A percentile compares a stretch with the other conserved stretches of the same genome.
Evolutionary conservation across 2,329 filamentous ascomycete genomes (phyloP).

Genomic region (Thermothelomyces thermophilus): DNA sequence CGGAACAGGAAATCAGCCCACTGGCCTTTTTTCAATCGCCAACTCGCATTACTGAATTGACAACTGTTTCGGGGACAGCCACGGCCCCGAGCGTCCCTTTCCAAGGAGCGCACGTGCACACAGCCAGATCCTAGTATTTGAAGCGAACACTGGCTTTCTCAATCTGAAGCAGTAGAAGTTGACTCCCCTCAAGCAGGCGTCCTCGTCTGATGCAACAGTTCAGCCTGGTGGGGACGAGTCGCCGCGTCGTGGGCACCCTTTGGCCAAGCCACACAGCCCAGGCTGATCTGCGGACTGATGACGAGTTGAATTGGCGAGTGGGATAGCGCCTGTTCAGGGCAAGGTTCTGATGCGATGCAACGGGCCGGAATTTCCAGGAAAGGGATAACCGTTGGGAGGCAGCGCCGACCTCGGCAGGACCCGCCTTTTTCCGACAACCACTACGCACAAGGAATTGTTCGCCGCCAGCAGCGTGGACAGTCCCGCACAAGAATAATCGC

Average conservation of each 20-base stretch:
- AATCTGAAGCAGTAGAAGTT: too few relatives aligned
- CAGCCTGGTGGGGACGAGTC: constrained; percentile 8
- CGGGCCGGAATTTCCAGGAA: constrained; percentile 10
- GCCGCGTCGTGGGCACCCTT: too few relatives aligned
- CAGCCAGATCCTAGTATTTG: too few relatives aligned
- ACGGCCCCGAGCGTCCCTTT: not conserved
- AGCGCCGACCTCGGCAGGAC: constrained; percentile 4
- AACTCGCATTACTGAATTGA: constrained; percentile 19
- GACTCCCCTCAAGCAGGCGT: too few relatives aligned
- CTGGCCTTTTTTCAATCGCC: constrained; percentile 18
- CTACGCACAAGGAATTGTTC: too few relatives aligned
- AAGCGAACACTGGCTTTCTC: too few relatives aligned
- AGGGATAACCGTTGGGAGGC: not conserved
- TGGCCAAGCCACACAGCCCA: too few relatives aligned
- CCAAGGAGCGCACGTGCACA: too few relatives aligned
- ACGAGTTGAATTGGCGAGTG: constrained; percentile 8
- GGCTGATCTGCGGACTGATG: constrained; percentile 12
- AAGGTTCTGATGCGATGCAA: not conserved
- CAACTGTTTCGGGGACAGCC: not conserved
- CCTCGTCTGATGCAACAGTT: constrained; percentile 1
- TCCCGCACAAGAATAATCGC: too few relatives aligned
- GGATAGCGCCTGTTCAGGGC: not conserved
- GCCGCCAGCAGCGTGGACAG: not conserved
- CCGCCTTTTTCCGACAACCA: too few relatives aligned
- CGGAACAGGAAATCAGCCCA: constrained; percentile 6